Percentiles rank a stretch among this genome's conserved stretches.
phyloP scores from a whole-genome alignment of 345 rosid genomes.

The Excoecaria agallocha region DNA sequence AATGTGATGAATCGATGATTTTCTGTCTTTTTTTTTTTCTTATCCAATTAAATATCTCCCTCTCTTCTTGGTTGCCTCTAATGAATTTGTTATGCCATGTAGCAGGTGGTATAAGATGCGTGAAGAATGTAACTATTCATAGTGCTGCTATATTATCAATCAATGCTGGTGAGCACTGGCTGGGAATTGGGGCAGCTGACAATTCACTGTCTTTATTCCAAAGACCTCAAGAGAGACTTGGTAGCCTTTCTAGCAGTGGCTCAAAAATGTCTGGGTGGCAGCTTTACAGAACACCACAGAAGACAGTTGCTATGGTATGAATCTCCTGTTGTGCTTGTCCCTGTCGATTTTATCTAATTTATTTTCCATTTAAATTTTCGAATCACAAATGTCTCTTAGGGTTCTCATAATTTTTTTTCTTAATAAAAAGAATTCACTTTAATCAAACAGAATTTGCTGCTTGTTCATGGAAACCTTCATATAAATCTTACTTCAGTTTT shows the following conservation, averaged over 20 bases:
- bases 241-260: slow-evolving; percentile 56
- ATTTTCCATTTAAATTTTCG: background rate
- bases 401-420: no score
- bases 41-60: background rate
- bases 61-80: background rate
- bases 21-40: background rate
- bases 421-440: no score
- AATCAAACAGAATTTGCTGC: no score
- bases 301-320: slow-evolving; percentile 80
- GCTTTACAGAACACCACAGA: slow-evolving; percentile 91
- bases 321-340: slow-evolving; percentile 14
- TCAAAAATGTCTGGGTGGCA: slow-evolving; percentile 93
- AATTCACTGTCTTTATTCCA: slow-evolving; percentile 98
- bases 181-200: slow-evolving; percentile 98
- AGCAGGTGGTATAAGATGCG: slow-evolving; percentile 75
- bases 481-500: no score
- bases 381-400: background rate
- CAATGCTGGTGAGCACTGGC: slow-evolving; percentile 91
- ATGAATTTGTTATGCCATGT: slow-evolving; percentile 3
- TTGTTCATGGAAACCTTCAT: no score
- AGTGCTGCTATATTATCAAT: slow-evolving; percentile 72
- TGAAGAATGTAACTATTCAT: slow-evolving; percentile 91
- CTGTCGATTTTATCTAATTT: background rate
- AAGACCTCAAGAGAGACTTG: slow-evolving; percentile 81
- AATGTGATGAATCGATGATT: background rate